Evolutionary conservation across 306 rosid species (phyloP), one percentile per base, ranked within the genome.

Genomic region (Vigna reflexopilosa): DNA sequence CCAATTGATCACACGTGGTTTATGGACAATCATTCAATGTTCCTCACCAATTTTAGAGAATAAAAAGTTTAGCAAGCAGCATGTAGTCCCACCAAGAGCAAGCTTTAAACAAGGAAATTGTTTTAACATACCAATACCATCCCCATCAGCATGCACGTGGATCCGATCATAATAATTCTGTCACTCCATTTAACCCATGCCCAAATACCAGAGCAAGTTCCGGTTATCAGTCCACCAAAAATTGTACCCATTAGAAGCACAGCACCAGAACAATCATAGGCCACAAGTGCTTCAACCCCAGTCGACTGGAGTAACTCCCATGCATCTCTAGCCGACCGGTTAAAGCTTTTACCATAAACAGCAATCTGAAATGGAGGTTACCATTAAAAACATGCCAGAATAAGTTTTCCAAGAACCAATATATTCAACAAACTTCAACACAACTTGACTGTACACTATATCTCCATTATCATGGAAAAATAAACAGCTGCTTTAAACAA

Each of bases 281-380:
- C 99, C 85, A 96, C 80, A 52, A 96, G 97, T 50, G 99, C 93
- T 81, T 96, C 99, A 11, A 96, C 98, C 38, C 99, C 99, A 2
- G 99, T 96, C 75, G 98, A 96, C 85, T 96, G 98, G 80, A 96
- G 90, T 64, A 96, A 82, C 79, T 96, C 98, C 99, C 99, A 96
- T 0, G 99, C 99, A 86, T 96, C 99, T 86, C 98, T 90, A 3
- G 98, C 99, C 3, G 99, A 93, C 77, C 77, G 93, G 77, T 93
- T 93, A 79, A 96, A 96, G 84, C 93, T 86, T 89, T 93, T 93
- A 3, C 99, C 99, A 77, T 86, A 80, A 72, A 96, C 97, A 62
- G 99, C 99, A 67, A 96, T 96, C 99, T 96, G 93, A 34, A 79
- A 69, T 26, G n/a, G 74, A 73, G 54, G 52, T 56, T 20, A 64